phyloP scores from a whole-genome alignment of 805 yeast species.

The Starmerella roubikii region DNA sequence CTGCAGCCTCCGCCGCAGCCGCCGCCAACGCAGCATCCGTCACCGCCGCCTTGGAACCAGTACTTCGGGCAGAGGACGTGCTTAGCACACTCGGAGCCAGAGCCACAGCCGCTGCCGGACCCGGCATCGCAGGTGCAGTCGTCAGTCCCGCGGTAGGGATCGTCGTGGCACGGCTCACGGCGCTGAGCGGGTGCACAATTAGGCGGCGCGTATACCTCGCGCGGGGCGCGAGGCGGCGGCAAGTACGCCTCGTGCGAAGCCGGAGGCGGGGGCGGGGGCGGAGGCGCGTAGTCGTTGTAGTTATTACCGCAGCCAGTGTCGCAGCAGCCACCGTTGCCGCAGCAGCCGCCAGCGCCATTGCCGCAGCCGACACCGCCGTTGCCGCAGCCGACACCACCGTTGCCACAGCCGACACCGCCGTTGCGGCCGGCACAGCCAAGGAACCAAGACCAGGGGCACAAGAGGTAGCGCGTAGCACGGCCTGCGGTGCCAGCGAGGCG shows the following conservation, averaged over 20 bases:
- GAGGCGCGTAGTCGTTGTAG: too few species aligned
- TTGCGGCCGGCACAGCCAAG: not conserved
- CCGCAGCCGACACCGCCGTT: not conserved
- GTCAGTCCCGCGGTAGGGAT: too few species aligned
- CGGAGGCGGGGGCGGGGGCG: too few species aligned
- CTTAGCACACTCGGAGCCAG: not conserved
- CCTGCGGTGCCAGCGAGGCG: constrained; percentile 4
- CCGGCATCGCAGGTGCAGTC: not conserved
- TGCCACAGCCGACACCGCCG: not conserved
- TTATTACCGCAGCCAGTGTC: too few species aligned
- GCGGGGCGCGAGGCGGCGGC: not conserved
- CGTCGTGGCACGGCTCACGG: too few species aligned
- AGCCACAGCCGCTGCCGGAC: not conserved
- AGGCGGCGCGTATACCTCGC: too few species aligned
- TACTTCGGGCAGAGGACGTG: constrained; percentile 1
- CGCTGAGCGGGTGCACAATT: too few species aligned
- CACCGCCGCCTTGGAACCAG: constrained; percentile 3
- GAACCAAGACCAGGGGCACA: constrained; percentile 11
- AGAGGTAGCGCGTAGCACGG: constrained; percentile 4
- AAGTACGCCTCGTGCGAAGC: not conserved
- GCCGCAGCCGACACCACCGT: constrained; percentile 1
- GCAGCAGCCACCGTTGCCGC: too few species aligned
- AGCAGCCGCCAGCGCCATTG: too few species aligned
- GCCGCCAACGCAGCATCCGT: constrained; percentile 1
- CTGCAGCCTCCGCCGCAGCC: constrained; percentile 1